These are phyloP conservation scores for Bombardia bombarda DNA, from an alignment of 495 filamentous ascomycete genomes.

Conservation along the genomic window DNA sequence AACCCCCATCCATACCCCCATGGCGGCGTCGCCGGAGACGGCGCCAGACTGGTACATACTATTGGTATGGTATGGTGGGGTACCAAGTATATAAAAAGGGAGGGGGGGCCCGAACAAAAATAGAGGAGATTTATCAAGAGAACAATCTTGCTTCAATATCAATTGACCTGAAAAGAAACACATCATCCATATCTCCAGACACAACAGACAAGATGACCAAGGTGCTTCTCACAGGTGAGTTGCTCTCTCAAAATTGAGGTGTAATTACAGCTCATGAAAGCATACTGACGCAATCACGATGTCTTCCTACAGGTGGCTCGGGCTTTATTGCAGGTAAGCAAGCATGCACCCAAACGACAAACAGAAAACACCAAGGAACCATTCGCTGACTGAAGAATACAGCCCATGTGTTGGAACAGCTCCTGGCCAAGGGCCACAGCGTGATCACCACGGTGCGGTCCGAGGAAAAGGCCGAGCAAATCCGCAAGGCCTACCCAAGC, in stretches of 20 bases:
- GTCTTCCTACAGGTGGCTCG: constrained; percentile 29
- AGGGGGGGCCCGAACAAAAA: too few relatives aligned
- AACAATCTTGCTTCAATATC: neutral
- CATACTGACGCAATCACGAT: neutral
- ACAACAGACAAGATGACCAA: constrained; percentile 42
- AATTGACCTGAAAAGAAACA: neutral
- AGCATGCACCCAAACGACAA: neutral
- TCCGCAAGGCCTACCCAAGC: constrained; percentile 57
- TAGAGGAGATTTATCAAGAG: too few relatives aligned
- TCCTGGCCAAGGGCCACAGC: constrained; percentile 59
- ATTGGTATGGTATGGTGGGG: too few relatives aligned
- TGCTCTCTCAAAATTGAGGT: neutral
- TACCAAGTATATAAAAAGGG: too few relatives aligned
- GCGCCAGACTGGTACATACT: too few relatives aligned
- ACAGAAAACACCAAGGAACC: neutral
- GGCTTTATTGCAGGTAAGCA: constrained; percentile 43
- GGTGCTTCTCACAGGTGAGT: constrained; percentile 50
- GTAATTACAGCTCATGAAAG: neutral
- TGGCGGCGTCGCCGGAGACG: too few relatives aligned
- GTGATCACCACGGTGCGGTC: constrained; percentile 82
- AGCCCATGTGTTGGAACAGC: constrained; percentile 71
- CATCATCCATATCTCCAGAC: neutral
- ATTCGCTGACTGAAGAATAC: neutral
- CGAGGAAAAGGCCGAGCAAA: constrained; percentile 67
- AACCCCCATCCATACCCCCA: too few relatives aligned